These are phyloP conservation scores for Fraxinus quadrangulata DNA, from an alignment of 257 asterid genomes.

Conservation along the genomic window DNA sequence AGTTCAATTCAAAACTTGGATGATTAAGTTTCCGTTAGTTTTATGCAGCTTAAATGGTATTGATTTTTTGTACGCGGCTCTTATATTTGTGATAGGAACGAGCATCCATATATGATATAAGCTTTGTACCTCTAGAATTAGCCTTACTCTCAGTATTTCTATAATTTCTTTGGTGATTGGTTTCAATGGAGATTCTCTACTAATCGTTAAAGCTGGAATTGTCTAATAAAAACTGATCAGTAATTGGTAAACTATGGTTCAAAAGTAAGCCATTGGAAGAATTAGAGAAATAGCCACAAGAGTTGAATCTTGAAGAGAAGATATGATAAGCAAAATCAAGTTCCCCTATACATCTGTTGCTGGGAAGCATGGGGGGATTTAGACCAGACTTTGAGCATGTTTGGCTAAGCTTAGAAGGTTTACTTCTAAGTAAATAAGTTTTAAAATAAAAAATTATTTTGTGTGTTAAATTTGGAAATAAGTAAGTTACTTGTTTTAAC, in stretches of 20 bases:
- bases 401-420: not conserved
- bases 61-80: not conserved
- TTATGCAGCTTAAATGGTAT: not conserved
- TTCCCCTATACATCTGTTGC: not conserved
- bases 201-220: not conserved
- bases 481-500: not conserved
- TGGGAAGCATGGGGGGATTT: not conserved
- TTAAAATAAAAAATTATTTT: too few relatives aligned
- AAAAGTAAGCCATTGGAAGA: not conserved
- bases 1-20: too few relatives aligned
- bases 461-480: too few relatives aligned
- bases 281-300: not conserved
- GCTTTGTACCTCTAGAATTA: not conserved
- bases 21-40: not conserved
- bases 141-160: not conserved
- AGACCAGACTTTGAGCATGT: not conserved
- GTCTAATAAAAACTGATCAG: too few relatives aligned
- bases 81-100: not conserved
- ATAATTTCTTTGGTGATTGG: not conserved
- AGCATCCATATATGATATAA: not conserved
- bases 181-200: not conserved
- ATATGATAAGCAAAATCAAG: not conserved
- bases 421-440: too few relatives aligned
- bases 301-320: not conserved
- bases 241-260: not conserved